phyloP scores from a whole-genome alignment of 2,329 filamentous ascomycete species.

The Diaporthe eres region DNA sequence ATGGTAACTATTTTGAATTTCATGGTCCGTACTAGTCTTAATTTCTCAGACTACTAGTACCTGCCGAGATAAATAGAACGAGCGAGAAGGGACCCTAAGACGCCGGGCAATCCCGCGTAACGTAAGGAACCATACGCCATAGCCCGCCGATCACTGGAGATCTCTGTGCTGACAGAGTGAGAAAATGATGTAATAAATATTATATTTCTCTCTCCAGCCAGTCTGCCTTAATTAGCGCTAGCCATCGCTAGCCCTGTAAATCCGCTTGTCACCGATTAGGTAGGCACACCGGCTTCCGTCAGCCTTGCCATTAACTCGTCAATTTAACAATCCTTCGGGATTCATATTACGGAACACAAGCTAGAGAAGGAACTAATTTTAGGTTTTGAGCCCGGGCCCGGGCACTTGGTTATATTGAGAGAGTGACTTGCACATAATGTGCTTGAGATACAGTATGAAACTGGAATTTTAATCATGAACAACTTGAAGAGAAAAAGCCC shows the following conservation, averaged over 20 bases:
- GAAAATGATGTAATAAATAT: not conserved
- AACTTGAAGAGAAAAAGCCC: not conserved
- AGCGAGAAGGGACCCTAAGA: no score
- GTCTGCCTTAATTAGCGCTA: not conserved
- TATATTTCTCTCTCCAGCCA: not conserved
- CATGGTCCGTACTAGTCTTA: no score
- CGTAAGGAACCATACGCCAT: no score
- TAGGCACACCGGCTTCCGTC: not conserved
- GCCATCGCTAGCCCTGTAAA: not conserved
- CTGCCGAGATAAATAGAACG: no score
- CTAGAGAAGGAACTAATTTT: not conserved
- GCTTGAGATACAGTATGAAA: not conserved
- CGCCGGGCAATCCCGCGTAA: not conserved
- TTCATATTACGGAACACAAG: not conserved
- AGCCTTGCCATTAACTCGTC: not conserved
- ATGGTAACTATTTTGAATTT: not conserved
- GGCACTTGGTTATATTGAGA: not conserved
- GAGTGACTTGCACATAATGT: not conserved
- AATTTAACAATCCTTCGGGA: not conserved
- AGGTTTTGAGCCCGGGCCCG: not conserved
- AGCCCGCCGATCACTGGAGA: not conserved
- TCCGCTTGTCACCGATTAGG: not conserved
- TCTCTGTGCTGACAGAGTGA: not conserved
- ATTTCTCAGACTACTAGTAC: no score
- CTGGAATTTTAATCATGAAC: not conserved